A percentile compares a stretch with the other conserved stretches of the same genome.
Evolutionary conservation across 768 basidiomycete species (phyloP).

Genomic region (Amanita molliuscula): DNA sequence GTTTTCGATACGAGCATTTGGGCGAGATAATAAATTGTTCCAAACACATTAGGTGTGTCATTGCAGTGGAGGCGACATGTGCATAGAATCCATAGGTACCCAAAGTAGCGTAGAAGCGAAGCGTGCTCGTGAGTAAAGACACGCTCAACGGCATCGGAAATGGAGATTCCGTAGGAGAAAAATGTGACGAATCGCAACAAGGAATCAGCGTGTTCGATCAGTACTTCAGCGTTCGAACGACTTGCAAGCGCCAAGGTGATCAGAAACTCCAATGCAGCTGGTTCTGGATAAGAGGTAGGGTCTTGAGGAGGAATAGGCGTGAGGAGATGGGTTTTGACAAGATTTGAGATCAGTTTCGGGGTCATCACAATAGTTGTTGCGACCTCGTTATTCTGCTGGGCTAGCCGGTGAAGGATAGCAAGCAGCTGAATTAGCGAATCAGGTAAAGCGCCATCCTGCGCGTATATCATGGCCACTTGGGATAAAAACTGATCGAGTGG

Average conservation of each 20-base stretch:
- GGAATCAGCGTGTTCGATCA: conserved; percentile 49
- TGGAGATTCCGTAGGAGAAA: conserved; percentile 34
- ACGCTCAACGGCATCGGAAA: conserved; percentile 33
- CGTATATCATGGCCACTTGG: conserved; percentile 32
- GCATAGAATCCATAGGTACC: conserved; percentile 75
- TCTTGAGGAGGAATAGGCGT: conserved; percentile 33
- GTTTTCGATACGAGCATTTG: conserved; percentile 22
- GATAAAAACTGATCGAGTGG: conserved; percentile 34
- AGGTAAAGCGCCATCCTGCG: conserved; percentile 30
- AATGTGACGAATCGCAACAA: conserved; percentile 64
- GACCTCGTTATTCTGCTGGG: conserved; percentile 41
- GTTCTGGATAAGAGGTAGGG: conserved; percentile 26
- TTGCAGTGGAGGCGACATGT: conserved; percentile 54
- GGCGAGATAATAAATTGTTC: conserved; percentile 33
- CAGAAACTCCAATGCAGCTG: conserved; percentile 48
- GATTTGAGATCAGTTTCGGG: conserved; percentile 36
- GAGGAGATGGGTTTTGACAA: conserved; percentile 50
- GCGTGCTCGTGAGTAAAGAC: conserved; percentile 41
- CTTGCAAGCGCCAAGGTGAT: conserved; percentile 51
- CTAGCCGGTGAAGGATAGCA: conserved; percentile 48
- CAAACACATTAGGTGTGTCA: conserved; percentile 43
- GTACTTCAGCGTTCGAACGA: conserved; percentile 49
- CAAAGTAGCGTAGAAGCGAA: conserved; percentile 55
- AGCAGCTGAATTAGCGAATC: conserved; percentile 49
- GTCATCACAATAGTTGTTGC: conserved; percentile 43